Base-by-base conservation (phyloP, 257 asterid genomes). In the Gentiana straminea region DNA sequence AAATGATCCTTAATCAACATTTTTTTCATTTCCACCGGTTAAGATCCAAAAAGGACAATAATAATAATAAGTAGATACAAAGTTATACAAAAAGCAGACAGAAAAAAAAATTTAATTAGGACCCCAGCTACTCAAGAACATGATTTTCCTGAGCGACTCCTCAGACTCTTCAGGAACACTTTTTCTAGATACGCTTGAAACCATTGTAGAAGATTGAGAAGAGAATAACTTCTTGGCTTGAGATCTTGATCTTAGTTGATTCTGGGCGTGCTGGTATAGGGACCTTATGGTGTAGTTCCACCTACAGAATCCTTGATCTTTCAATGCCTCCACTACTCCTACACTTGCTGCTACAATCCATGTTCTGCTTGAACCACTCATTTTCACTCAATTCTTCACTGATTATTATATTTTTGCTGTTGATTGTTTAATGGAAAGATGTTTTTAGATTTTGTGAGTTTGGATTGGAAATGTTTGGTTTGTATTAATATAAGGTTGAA, bases 81-180 rank as follows among this genome's bases (percentile, higher is more conserved):
- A 24, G 24, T 24, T 24, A 24, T 24, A 24, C 24, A 24, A 24
- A 24, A 24, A 24, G 24, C 24, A 10, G n/a, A 51, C 10, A 11
- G 1, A 4, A 33, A 3, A 33, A 3, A 13, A 13, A 35, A 3
- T 1, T 55, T 32, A 70, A 51, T 65, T 47, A 4, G 72, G 76
- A 52, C 76, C 69, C 76, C 76, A 71, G 13, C 66, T 65, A 51
- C 69, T 71, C 72, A 65, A 65, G 51, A 51, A 57, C 71, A 70
- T 64, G 35, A 70, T 54, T 60, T 71, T 71, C 34, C 73, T 62
- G 1, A 71, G 50, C 6, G 77, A 67, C 3, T 71, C 73, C 38
- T 71, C 77, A 4, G 67, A 62, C n/a, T 47, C 49, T 44, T 54
- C 57, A 6, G 33, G 7, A 7, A 59, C 51, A 2, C 50, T 50